Evolutionary conservation across 148 eudicot genomes (phyloP), one percentile per base, ranked within the genome.

Genomic region (Rhododendron mucronatum): DNA sequence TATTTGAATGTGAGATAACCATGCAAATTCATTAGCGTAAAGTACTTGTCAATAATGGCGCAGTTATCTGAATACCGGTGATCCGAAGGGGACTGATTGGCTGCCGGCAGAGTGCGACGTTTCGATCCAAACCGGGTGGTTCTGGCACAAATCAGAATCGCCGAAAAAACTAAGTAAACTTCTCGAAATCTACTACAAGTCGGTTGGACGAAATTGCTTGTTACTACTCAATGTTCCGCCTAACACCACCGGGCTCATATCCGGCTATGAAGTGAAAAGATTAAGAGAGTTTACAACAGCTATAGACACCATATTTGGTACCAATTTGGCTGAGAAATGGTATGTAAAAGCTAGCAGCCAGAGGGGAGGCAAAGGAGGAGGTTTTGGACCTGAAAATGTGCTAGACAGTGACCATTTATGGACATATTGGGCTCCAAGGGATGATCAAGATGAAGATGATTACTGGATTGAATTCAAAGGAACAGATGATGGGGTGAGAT

Each of bases 71-170:
- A 93, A 79, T 84, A 92, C 91, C 1, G 99, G 99, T 9, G 99
- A 96, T 76, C 90, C 97, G 4, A 88, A 77, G 86, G 99, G 99
- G 59, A 93, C 94, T 1, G 95, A 96, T 61, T 96, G 98, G 99
- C 67, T 96, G 21, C 95, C 99, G 6, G 89, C 99, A 13, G 99
- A 96, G 86, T 96, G 99, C 41, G 99, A 96, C 78, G 98, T 96
- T 9, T 96, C 99, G 0, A 93, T 96, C 82, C 87, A 97, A 65
- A 80, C 88, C 3, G 97, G 98, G 0, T 96, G 99, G 99, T 96
- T 96, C 88, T 96, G 99, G 99, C 98, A 96, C 81, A 93, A 91
- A 90, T 91, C 95, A 0, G 89, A 95, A 82, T 48, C 88, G 37
- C 94, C 98, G 7, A 96, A 96, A 86, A 87, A 85, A 78, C 91